These are phyloP conservation scores for Hypoxylon sp. DNA, from an alignment of 2,329 filamentous ascomycete genomes.

Conservation along the genomic window DNA sequence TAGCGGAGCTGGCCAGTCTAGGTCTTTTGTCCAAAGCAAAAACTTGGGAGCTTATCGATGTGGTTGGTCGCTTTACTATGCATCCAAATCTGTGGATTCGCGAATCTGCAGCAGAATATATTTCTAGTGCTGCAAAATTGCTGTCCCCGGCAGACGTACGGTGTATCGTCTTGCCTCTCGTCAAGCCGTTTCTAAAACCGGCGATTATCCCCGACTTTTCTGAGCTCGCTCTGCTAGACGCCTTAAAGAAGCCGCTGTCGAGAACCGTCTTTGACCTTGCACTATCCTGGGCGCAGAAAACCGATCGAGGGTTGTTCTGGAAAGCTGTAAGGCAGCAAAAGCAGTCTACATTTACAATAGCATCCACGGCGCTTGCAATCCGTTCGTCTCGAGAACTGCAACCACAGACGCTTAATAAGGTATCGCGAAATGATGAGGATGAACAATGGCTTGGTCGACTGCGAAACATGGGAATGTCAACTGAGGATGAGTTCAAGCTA, in stretches of 20 bases:
- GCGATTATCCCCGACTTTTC: constrained; percentile 71
- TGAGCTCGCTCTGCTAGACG: constrained; percentile 79
- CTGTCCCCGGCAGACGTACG: constrained; percentile 81
- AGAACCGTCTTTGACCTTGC: constrained; percentile 85
- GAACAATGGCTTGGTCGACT: constrained; percentile 90
- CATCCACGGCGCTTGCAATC: constrained; percentile 62
- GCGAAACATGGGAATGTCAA: constrained; percentile 80
- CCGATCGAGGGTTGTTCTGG: constrained; percentile 89
- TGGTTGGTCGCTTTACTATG: constrained; percentile 84
- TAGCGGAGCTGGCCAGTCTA: constrained; percentile 87
- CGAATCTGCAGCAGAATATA: constrained; percentile 85
- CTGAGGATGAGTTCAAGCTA: constrained; percentile 90
- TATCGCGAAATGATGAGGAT: constrained; percentile 87
- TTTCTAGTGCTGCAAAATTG: constrained; percentile 78
- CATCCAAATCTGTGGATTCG: constrained; percentile 97
- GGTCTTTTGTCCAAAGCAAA: constrained; percentile 86
- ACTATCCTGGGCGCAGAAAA: constrained; percentile 82
- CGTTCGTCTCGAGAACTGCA: constrained; percentile 66
- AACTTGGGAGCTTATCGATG: constrained; percentile 86
- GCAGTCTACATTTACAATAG: constrained; percentile 69
- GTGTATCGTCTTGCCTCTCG: constrained; percentile 82
- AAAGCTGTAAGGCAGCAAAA: constrained; percentile 75
- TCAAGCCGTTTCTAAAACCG: constrained; percentile 83
- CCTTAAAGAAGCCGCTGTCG: constrained; percentile 82
- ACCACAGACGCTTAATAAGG: constrained; percentile 66